Percentiles rank a stretch among this genome's conserved stretches.
Conservation (phyloP, 345 rosid species). For the Salix brachista region DNA sequence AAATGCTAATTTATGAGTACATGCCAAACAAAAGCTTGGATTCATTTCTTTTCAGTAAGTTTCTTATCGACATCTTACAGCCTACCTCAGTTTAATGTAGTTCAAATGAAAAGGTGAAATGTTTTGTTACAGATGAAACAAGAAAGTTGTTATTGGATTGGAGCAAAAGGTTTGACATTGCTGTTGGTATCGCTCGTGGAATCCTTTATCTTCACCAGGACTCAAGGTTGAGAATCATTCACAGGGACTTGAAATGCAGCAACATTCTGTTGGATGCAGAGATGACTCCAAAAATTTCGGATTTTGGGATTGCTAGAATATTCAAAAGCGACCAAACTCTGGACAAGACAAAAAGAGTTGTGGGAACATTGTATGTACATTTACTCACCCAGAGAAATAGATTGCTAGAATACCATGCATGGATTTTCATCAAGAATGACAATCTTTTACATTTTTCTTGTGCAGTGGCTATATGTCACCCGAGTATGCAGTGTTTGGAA, state of each 20-base stretch:
- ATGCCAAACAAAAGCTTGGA: slow-evolving; percentile 29
- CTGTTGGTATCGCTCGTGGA: slow-evolving; percentile 17
- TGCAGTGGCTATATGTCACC: no score
- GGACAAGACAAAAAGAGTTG: slow-evolving; percentile 10
- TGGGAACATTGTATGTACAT: slow-evolving; percentile 22
- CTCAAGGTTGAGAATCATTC: not conserved
- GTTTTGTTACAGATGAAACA: slow-evolving; percentile 4
- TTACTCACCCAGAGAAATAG: not conserved
- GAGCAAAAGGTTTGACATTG: slow-evolving; percentile 11
- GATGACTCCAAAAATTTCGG: slow-evolving; percentile 22
- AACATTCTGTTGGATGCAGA: slow-evolving; percentile 17
- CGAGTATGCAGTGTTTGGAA: slow-evolving; percentile 19
- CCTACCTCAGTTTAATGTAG: not conserved
- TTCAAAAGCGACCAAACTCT: slow-evolving; percentile 2
- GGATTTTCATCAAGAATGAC: not conserved
- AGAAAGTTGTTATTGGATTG: slow-evolving; percentile 6
- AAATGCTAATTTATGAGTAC: slow-evolving; percentile 75
- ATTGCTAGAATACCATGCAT: not conserved
- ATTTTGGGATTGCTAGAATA: slow-evolving; percentile 14
- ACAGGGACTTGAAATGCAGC: slow-evolving; percentile 8
- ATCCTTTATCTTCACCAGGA: slow-evolving; percentile 14
- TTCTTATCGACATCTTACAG: not conserved
- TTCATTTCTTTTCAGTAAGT: slow-evolving; percentile 19
- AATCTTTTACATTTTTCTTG: no score
- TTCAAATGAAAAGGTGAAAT: not conserved